Evolutionary conservation across 169 alveolate species (phyloP).

Genomic region (Neospora caninum): DNA sequence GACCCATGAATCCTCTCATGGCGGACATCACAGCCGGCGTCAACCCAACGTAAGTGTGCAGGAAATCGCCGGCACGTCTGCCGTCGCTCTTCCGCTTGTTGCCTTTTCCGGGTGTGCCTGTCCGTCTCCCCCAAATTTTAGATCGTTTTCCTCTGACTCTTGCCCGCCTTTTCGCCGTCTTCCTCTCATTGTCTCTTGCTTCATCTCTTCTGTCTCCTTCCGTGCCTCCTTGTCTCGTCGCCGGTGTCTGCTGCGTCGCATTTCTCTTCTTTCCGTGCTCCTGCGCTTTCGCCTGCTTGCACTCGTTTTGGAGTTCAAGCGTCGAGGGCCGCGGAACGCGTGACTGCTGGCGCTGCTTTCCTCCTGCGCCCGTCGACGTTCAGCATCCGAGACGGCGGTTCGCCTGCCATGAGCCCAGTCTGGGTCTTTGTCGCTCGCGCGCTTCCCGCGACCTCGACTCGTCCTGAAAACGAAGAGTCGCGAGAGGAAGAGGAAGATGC

Average conservation of each 20-base stretch:
- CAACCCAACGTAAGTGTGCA: neutral
- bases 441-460: neutral
- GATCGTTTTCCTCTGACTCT: no score
- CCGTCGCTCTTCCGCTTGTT: no score
- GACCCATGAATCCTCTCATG: neutral
- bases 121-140: no score
- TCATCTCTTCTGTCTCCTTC: neutral
- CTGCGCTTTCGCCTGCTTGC: neutral
- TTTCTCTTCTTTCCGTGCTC: neutral
- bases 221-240: neutral
- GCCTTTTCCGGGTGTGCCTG: no score
- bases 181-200: no score
- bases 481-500: neutral
- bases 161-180: no score
- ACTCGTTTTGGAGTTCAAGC: no score
- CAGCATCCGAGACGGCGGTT: neutral
- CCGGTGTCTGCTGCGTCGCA: neutral
- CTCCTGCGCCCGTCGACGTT: no score
- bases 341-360: no score
- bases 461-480: neutral
- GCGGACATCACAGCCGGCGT: neutral
- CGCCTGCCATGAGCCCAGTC: neutral
- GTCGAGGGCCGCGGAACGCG: no score
- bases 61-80: no score
- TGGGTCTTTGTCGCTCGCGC: neutral